phyloP scores from a whole-genome alignment of 2,329 filamentous ascomycete species.

The Cladophialophora yegresii region DNA sequence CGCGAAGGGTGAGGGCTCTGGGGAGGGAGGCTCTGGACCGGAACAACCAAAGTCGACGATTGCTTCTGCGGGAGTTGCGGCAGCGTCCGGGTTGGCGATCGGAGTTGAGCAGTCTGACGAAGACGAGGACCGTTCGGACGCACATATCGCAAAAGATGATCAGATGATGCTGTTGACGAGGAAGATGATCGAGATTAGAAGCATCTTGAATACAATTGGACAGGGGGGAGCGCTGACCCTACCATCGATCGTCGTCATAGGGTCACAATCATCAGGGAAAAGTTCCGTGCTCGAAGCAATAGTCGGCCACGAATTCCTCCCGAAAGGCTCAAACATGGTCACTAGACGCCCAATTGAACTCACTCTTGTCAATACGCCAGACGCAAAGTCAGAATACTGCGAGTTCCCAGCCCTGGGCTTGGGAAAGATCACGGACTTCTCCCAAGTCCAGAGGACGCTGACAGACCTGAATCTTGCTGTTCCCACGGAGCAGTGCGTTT shows the following conservation, averaged over 20 bases:
- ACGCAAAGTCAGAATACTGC: constrained; percentile 83
- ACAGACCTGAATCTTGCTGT: constrained; percentile 95
- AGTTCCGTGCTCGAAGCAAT: constrained; percentile 96
- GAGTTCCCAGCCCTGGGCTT: constrained; percentile 93
- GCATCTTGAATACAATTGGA: constrained; percentile 84
- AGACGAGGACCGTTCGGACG: constrained; percentile 62
- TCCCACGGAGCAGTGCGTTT: constrained; percentile 85
- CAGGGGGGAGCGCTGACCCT: constrained; percentile 86
- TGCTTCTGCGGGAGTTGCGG: constrained; percentile 65
- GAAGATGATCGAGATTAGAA: constrained; percentile 99
- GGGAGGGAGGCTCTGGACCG: constrained; percentile 49
- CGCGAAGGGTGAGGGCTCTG: constrained; percentile 52
- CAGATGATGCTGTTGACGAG: constrained; percentile 99
- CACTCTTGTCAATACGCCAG: constrained; percentile 91
- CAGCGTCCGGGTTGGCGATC: constrained; percentile 73
- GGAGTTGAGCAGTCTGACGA: constrained; percentile 69
- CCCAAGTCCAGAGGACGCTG: constrained; percentile 85
- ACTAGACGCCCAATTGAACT: constrained; percentile 93
- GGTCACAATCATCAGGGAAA: constrained; percentile 96
- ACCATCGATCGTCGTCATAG: constrained; percentile 98
- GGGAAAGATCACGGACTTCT: constrained; percentile 87
- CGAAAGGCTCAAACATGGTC: constrained; percentile 99
- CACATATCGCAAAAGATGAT: constrained; percentile 78
- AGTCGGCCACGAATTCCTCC: constrained; percentile 95
- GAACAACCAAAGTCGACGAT: constrained; percentile 39